A percentile compares a stretch with the other conserved stretches of the same genome.
phyloP scores from a whole-genome alignment of 78 protist species.

The Dictyostelium citrinum region DNA sequence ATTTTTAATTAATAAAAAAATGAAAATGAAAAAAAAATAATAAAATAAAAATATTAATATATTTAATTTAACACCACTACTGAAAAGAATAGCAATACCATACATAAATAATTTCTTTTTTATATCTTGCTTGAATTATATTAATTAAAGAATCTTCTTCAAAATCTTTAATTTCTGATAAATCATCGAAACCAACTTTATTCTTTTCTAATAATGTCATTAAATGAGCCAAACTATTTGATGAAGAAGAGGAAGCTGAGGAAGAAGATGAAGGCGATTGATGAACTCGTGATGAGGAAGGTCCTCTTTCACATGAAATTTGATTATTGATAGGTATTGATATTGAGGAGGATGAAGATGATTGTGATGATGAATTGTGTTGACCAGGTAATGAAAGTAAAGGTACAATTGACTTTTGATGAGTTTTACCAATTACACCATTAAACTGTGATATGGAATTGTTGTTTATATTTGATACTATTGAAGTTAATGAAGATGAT shows the following conservation, averaged over 20 bases:
- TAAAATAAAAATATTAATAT: not conserved
- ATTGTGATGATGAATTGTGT: not conserved
- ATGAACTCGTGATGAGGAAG: not conserved
- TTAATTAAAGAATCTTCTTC: conserved; percentile 43
- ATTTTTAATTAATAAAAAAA: no score
- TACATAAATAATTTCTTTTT: conserved; percentile 66
- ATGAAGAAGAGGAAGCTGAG: not conserved
- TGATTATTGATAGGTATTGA: not conserved
- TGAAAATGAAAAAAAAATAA: not conserved
- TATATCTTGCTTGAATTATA: conserved; percentile 37
- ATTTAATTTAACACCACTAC: not conserved
- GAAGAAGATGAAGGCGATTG: not conserved
- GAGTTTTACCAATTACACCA: not conserved
- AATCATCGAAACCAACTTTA: conserved; percentile 43
- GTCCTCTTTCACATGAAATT: conserved; percentile 16
- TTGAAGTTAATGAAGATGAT: not conserved
- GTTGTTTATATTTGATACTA: not conserved
- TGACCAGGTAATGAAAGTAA: not conserved
- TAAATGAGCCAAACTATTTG: not conserved
- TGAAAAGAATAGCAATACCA: not conserved
- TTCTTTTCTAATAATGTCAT: conserved; percentile 27
- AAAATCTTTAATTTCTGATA: conserved; percentile 27
- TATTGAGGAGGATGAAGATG: not conserved
- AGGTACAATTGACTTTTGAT: not conserved
- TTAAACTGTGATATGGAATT: not conserved